Evolutionary conservation across 148 eudicot species (phyloP).

Genomic region (Silene conica): DNA sequence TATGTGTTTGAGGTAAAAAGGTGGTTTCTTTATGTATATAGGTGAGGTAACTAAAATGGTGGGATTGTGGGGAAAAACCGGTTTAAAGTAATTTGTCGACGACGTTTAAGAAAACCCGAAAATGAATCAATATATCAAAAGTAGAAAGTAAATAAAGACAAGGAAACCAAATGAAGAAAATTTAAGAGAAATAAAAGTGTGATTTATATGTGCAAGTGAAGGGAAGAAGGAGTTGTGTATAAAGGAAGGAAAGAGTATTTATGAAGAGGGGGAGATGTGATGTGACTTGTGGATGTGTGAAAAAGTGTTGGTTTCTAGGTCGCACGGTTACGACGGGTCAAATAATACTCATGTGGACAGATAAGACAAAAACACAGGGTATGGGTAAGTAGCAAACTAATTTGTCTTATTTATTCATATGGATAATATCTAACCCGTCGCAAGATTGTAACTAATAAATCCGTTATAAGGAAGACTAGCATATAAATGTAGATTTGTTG

Average conservation of each 20-base stretch:
- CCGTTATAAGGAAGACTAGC: no score
- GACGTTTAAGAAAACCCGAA: background rate
- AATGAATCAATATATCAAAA: background rate
- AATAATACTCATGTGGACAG: no score
- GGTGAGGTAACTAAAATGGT: background rate
- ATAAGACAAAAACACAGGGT: no score
- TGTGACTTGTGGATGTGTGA: background rate
- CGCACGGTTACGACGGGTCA: no score
- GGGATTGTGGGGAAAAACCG: background rate
- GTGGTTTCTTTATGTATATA: background rate
- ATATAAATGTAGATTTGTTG: background rate
- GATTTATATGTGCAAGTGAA: background rate
- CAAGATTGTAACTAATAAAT: no score
- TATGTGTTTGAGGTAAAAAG: background rate
- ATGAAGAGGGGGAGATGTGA: background rate
- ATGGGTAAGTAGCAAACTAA: no score
- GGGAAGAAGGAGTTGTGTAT: no score
- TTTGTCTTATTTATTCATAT: no score
- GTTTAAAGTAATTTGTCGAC: background rate
- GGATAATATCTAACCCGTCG: no score
- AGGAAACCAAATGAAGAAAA: background rate
- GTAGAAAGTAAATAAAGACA: background rate
- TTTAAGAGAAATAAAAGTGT: background rate
- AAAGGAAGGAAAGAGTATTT: background rate
- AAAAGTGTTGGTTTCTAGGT: background rate